These are phyloP conservation scores for Sicyos baderoa DNA, from an alignment of 306 rosid species.

Conservation along the genomic window DNA sequence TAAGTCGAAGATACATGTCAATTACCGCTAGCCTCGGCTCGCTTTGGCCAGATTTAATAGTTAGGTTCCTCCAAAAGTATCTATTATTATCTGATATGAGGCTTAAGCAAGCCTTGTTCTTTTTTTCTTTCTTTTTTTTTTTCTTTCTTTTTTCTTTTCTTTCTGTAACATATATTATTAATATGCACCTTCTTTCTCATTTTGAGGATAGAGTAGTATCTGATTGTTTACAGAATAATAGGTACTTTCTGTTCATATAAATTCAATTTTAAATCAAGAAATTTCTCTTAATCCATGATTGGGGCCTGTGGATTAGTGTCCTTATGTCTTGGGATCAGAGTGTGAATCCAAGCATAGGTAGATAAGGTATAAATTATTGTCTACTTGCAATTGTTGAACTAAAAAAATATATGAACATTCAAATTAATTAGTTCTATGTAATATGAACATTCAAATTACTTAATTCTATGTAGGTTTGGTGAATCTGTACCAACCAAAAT, in stretches of 20 bases:
- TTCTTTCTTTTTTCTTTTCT: neutral
- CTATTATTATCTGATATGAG: constrained; percentile 15
- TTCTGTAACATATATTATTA: constrained; percentile 2
- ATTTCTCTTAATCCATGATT: neutral
- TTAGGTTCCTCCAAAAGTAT: neutral
- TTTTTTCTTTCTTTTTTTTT: neutral
- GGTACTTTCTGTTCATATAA: neutral
- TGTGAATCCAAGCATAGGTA: no score
- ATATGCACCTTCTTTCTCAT: neutral
- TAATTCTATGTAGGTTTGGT: no score
- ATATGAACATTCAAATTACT: no score
- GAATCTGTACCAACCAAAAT: no score
- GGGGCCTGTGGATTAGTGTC: neutral
- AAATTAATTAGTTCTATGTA: no score
- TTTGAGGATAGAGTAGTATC: constrained; percentile 16
- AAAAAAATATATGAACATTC: no score
- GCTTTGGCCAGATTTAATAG: no score
- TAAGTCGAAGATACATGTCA: no score
- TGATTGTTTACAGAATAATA: neutral
- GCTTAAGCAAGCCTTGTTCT: neutral
- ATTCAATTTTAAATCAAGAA: constrained; percentile 1
- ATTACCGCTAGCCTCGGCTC: no score
- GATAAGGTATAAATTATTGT: no score
- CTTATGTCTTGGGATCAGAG: no score
- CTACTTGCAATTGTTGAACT: no score